A percentile compares a stretch with the other conserved stretches of the same genome.
Conservation (phyloP, 2,329 filamentous ascomycete species). For the Aspergillus puulaauensis region DNA sequence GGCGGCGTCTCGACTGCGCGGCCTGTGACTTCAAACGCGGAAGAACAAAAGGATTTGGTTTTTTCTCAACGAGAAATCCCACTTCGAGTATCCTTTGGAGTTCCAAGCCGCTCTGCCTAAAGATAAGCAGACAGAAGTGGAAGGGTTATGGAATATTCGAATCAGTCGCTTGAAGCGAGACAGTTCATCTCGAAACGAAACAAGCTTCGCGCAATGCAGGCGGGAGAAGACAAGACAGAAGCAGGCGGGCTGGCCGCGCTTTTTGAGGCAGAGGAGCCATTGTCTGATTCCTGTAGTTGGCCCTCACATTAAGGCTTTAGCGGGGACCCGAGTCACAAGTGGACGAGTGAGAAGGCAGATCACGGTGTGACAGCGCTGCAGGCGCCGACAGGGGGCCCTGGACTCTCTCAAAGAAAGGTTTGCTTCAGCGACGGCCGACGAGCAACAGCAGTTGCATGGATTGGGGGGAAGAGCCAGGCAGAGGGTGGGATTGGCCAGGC, state of each 20-base stretch:
- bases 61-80: neutral
- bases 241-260: conserved; percentile 23
- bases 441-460: conserved; percentile 7
- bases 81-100: neutral
- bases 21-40: neutral
- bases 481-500: conserved; percentile 4
- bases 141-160: conserved; percentile 1
- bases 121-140: conserved; percentile 1
- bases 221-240: conserved; percentile 4
- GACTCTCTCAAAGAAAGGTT: neutral
- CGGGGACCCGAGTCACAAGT: conserved; percentile 6
- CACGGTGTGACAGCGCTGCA: conserved; percentile 34
- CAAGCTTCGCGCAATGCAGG: conserved; percentile 17
- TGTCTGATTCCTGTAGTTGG: conserved; percentile 17
- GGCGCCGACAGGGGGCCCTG: conserved; percentile 11
- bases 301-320: conserved; percentile 12
- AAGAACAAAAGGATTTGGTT: conserved; percentile 2
- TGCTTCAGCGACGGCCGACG: conserved; percentile 1
- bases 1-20: neutral
- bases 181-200: conserved; percentile 12
- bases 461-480: neutral
- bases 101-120: neutral
- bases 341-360: conserved; percentile 29
- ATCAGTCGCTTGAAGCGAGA: conserved; percentile 5
- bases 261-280: conserved; percentile 30